Evolutionary conservation across 225 moss, liverwort and hornwort species (phyloP).

Genomic region (Bryum argenteum): DNA sequence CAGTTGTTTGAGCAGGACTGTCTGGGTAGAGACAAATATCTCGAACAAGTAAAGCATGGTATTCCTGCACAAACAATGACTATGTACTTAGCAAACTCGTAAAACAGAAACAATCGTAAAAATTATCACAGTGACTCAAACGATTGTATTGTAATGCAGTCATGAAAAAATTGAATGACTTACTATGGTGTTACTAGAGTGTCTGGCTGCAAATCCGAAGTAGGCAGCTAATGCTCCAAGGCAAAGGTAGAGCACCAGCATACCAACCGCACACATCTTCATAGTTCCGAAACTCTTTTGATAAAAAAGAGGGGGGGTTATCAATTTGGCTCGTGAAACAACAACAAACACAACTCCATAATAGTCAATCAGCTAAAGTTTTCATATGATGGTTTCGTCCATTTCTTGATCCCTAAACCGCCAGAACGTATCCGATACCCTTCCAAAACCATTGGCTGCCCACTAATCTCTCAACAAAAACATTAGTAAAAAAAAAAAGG

Average conservation of each 20-base stretch:
- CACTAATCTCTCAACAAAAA: neutral
- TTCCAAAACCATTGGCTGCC: slow-evolving; percentile 32
- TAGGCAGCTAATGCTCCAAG: slow-evolving; percentile 50
- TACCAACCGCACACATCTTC: slow-evolving; percentile 45
- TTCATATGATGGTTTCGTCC: slow-evolving; percentile 11
- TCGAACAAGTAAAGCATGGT: slow-evolving; percentile 45
- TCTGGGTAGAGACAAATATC: slow-evolving; percentile 59
- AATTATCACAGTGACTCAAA: too few species aligned
- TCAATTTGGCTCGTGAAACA: neutral
- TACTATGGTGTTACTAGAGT: slow-evolving; percentile 41
- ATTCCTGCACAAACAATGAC: slow-evolving; percentile 35
- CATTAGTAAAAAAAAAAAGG: neutral
- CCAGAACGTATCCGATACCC: slow-evolving; percentile 25
- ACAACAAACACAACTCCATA: neutral
- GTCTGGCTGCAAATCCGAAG: slow-evolving; percentile 45
- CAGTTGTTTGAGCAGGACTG: slow-evolving; percentile 54
- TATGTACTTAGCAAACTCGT: too few species aligned
- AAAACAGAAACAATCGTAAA: too few species aligned
- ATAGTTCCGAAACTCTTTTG: neutral
- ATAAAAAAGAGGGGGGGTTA: neutral
- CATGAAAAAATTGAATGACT: neutral
- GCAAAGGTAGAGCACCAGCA: slow-evolving; percentile 49
- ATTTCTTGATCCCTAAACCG: slow-evolving; percentile 2
- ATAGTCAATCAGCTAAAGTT: slow-evolving; percentile 5
- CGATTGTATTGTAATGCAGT: neutral